Evolutionary conservation across 2,329 filamentous ascomycete species (phyloP).

Genomic region (Dactylonectria estremocensis): DNA sequence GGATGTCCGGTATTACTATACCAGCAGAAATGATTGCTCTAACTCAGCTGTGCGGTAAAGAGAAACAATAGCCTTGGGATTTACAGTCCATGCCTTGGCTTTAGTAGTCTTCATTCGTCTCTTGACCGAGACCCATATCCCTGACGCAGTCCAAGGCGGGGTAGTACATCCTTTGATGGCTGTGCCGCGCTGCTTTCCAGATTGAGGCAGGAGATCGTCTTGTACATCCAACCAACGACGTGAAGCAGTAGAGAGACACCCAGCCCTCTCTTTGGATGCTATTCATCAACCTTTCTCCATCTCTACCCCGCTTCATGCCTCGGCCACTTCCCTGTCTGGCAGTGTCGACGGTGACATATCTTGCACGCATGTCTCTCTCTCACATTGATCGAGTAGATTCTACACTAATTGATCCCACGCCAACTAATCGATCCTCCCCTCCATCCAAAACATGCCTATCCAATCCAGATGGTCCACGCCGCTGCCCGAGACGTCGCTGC

Average conservation of each 20-base stretch:
- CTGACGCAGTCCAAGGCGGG: background rate
- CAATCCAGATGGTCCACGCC: background rate
- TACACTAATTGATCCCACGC: background rate
- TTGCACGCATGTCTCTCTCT: background rate
- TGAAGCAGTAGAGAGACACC: background rate
- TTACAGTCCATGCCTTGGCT: background rate
- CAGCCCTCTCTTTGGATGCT: background rate
- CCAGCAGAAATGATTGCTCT: background rate
- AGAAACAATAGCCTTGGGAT: too few relatives aligned
- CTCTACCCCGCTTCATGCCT: background rate
- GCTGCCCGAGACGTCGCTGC: slow-evolving; percentile 56
- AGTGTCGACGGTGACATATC: background rate
- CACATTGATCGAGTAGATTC: too few relatives aligned
- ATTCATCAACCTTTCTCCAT: background rate
- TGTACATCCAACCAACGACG: background rate
- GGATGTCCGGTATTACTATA: background rate
- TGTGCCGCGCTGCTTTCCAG: background rate
- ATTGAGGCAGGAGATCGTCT: background rate
- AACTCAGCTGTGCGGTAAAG: background rate
- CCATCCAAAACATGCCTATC: background rate
- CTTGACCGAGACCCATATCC: too few relatives aligned
- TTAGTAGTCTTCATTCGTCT: too few relatives aligned
- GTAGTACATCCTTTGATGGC: background rate
- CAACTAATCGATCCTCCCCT: background rate
- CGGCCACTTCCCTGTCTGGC: background rate